Evolutionary conservation across 2,329 filamentous ascomycete species (phyloP).

Genomic region (Pseudocercospora ulei): DNA sequence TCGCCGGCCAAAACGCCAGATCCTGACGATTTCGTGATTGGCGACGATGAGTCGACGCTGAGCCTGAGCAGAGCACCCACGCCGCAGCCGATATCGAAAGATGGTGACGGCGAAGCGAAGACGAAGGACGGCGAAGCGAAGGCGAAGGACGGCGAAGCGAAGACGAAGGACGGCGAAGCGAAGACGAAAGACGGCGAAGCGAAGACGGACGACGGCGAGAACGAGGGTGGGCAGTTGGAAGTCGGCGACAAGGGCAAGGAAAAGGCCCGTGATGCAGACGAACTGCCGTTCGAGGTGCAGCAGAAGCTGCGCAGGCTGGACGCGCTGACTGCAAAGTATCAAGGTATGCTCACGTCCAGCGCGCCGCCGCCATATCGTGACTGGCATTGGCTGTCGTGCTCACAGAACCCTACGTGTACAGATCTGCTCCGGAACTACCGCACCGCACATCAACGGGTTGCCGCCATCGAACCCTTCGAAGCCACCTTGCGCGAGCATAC

Average conservation of each 20-base stretch:
- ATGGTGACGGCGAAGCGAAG: too few species aligned
- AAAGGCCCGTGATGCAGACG: slow-evolving; percentile 35
- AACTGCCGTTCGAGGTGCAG: slow-evolving; percentile 64
- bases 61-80: slow-evolving; percentile 55
- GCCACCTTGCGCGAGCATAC: slow-evolving; percentile 84
- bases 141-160: slow-evolving; percentile 26
- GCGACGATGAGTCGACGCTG: slow-evolving; percentile 60
- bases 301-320: slow-evolving; percentile 75
- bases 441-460: slow-evolving; percentile 75
- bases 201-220: slow-evolving; percentile 18
- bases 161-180: too few species aligned
- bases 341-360: slow-evolving; percentile 47
- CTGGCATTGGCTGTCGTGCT: slow-evolving; percentile 28
- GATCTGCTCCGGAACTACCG: slow-evolving; percentile 87
- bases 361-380: slow-evolving; percentile 21
- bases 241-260: slow-evolving; percentile 25
- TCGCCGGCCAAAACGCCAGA: slow-evolving; percentile 51
- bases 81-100: slow-evolving; percentile 43
- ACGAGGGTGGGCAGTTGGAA: slow-evolving; percentile 29
- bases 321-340: slow-evolving; percentile 77
- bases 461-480: slow-evolving; percentile 87
- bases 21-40: slow-evolving; percentile 78
- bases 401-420: slow-evolving; percentile 35
- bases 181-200: slow-evolving; percentile 27
- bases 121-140: slow-evolving; percentile 24